A percentile compares a stretch with the other conserved stretches of the same genome.
phyloP scores from a whole-genome alignment of 768 basidiomycete genomes.

The Coprinellus micaceus region DNA sequence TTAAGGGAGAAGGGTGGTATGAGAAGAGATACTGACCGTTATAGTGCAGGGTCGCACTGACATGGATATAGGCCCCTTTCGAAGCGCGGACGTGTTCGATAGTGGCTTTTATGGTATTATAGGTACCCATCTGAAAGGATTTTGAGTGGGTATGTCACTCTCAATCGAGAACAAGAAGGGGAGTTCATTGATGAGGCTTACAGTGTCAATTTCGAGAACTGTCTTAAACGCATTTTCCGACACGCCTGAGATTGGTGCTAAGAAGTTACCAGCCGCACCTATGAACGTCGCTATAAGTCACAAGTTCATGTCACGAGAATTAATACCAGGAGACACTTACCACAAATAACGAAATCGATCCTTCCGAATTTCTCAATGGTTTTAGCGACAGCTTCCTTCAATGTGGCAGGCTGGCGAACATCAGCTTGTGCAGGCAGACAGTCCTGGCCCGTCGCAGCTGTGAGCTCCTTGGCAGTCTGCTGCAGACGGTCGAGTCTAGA shows the following conservation, averaged over 20 bases:
- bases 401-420: conserved; percentile 70
- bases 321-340: conserved; percentile 35
- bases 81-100: conserved; percentile 65
- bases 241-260: conserved; percentile 78
- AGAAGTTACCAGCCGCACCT: conserved; percentile 97
- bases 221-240: conserved; percentile 90
- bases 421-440: conserved; percentile 80
- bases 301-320: background rate
- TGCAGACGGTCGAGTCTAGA: conserved; percentile 67
- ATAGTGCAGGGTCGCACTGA: conserved; percentile 88
- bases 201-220: conserved; percentile 92
- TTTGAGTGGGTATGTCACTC: background rate
- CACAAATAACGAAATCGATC: conserved; percentile 95
- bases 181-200: conserved; percentile 48
- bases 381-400: conserved; percentile 72
- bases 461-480: conserved; percentile 67
- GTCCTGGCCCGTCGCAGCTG: conserved; percentile 58
- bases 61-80: conserved; percentile 82
- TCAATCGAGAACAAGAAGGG: background rate
- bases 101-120: conserved; percentile 92
- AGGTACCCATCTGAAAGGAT: conserved; percentile 72
- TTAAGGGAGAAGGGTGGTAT: conserved; percentile 2
- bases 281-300: conserved; percentile 5
- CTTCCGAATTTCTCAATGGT: conserved; percentile 74
- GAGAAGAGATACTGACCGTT: conserved; percentile 43